Conservation (phyloP, 2,329 filamentous ascomycete species). For the Penicillium sp. region DNA sequence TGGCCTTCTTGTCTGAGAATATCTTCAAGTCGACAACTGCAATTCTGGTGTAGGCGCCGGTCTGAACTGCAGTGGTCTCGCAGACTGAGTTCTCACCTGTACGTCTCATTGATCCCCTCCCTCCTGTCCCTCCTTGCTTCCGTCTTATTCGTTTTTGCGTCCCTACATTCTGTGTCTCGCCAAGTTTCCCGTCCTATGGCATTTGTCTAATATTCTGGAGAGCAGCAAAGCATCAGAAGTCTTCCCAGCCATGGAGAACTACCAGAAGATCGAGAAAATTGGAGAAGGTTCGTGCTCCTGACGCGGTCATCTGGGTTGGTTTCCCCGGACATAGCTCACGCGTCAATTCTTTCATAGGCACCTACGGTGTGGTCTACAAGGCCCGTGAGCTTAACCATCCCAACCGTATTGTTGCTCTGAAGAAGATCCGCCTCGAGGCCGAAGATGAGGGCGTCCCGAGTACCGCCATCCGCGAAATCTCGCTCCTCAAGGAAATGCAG, state of each 20-base stretch:
- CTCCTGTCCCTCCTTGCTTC: slow-evolving; percentile 19
- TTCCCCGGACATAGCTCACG: slow-evolving; percentile 19
- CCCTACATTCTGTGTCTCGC: slow-evolving; percentile 10
- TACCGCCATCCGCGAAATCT: slow-evolving; percentile 92
- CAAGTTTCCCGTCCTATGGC: not conserved
- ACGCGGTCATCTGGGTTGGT: not conserved
- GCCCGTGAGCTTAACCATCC: slow-evolving; percentile 77
- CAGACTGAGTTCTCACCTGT: slow-evolving; percentile 3
- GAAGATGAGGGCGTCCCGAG: slow-evolving; percentile 92
- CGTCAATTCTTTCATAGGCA: slow-evolving; percentile 56
- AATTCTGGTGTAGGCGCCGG: slow-evolving; percentile 7
- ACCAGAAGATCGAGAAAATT: slow-evolving; percentile 95
- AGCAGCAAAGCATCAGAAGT: slow-evolving; percentile 3
- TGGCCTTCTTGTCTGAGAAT: slow-evolving; percentile 10
- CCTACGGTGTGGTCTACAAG: slow-evolving; percentile 94
- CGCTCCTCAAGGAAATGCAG: slow-evolving; percentile 89
- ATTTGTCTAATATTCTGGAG: slow-evolving; percentile 7
- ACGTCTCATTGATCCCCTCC: slow-evolving; percentile 4
- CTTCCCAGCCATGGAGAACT: slow-evolving; percentile 72
- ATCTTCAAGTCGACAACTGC: slow-evolving; percentile 9
- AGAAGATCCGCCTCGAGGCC: slow-evolving; percentile 92
- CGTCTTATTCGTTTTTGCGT: slow-evolving; percentile 1
- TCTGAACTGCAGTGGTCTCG: slow-evolving; percentile 6
- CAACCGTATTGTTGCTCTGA: slow-evolving; percentile 84
- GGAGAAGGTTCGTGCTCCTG: slow-evolving; percentile 69